phyloP scores from a whole-genome alignment of 2,329 filamentous ascomycete species.

The Fusarium sp. region DNA sequence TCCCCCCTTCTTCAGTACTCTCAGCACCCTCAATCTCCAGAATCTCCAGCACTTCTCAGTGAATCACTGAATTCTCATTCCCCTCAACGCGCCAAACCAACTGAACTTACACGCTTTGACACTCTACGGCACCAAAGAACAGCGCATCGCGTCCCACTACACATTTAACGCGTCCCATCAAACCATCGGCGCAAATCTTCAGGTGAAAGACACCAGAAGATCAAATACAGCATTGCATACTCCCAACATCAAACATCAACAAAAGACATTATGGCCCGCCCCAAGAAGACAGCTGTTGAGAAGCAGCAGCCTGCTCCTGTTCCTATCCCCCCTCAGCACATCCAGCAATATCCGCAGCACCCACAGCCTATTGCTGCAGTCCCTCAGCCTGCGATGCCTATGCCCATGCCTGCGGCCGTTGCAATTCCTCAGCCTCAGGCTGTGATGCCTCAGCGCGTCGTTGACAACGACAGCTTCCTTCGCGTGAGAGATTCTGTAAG shows the following conservation, averaged over 20 bases:
- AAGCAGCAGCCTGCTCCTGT: constrained; percentile 50
- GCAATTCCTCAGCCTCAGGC: constrained; percentile 32
- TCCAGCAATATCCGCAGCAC: constrained; percentile 36
- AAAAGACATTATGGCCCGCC: constrained; percentile 55
- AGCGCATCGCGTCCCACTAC: constrained; percentile 36
- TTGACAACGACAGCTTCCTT: constrained; percentile 81
- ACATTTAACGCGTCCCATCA: constrained; percentile 25
- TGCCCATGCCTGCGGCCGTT: constrained; percentile 44
- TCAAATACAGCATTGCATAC: not conserved
- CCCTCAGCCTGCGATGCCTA: constrained; percentile 55
- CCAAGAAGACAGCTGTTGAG: constrained; percentile 55
- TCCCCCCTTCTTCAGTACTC: constrained; percentile 47
- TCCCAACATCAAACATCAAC: not conserved
- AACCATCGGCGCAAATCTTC: constrained; percentile 8
- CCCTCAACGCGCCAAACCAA: constrained; percentile 43
- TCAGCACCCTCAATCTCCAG: constrained; percentile 43
- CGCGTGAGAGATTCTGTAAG: constrained; percentile 86
- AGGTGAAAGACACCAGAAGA: constrained; percentile 8
- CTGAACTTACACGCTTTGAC: constrained; percentile 42
- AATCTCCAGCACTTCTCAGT: constrained; percentile 39
- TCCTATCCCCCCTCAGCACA: constrained; percentile 41
- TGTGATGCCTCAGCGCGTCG: constrained; percentile 51
- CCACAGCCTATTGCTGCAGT: constrained; percentile 46
- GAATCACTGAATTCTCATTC: constrained; percentile 27
- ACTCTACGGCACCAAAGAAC: constrained; percentile 28